phyloP scores from a whole-genome alignment of 768 basidiomycete species.

The Boletus rubroflammeus region DNA sequence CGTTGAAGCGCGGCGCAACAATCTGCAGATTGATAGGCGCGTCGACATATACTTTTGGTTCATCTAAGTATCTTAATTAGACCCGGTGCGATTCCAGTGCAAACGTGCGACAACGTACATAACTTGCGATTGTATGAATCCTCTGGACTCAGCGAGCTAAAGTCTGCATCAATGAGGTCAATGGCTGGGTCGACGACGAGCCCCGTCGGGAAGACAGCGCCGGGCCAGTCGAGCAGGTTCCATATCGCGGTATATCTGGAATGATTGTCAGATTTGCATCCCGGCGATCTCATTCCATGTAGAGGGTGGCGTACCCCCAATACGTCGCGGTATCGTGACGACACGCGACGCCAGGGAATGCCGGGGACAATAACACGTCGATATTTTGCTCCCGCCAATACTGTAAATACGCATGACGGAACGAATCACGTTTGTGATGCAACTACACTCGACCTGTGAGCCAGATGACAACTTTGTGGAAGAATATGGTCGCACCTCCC shows the following conservation, averaged over 20 bases:
- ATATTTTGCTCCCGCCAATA: constrained; percentile 38
- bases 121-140: constrained; percentile 17
- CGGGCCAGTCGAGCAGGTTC: constrained; percentile 45
- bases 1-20: constrained; percentile 21
- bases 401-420: constrained; percentile 33
- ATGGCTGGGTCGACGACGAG: constrained; percentile 24
- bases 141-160: constrained; percentile 13
- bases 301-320: constrained; percentile 22
- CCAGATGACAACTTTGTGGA: background rate
- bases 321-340: constrained; percentile 37
- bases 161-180: constrained; percentile 15
- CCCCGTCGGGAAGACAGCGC: constrained; percentile 44
- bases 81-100: too few relatives aligned
- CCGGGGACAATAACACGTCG: constrained; percentile 40
- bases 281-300: background rate
- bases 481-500: constrained; percentile 26
- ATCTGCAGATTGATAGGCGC: constrained; percentile 24
- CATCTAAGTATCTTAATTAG: constrained; percentile 7
- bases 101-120: constrained; percentile 13
- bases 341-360: constrained; percentile 34
- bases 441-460: constrained; percentile 20
- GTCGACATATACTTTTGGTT: constrained; percentile 14
- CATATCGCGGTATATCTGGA: constrained; percentile 39
- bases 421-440: constrained; percentile 31
- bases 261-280: background rate